phyloP scores from a whole-genome alignment of 306 rosid genomes.

The Dalbergia cochinchinensis region DNA sequence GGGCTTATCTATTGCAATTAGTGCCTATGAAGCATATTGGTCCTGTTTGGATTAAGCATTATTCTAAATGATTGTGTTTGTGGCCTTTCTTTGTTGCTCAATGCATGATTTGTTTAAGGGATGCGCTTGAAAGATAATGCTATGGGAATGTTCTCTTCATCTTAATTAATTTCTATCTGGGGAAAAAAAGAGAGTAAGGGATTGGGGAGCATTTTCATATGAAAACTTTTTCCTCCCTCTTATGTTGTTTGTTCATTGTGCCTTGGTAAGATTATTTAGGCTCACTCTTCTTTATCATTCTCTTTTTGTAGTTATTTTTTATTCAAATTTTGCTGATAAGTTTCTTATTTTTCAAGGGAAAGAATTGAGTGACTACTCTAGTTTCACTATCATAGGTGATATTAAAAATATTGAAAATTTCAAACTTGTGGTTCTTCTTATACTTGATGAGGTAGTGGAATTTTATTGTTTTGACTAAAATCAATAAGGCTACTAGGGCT shows the following conservation, averaged over 20 bases:
- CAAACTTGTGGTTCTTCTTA: neutral
- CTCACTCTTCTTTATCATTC: neutral
- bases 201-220: neutral
- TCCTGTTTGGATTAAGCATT: neutral
- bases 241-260: neutral
- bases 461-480: neutral
- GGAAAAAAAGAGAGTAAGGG: no score
- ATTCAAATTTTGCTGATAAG: neutral
- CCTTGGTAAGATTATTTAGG: neutral
- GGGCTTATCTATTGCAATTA: conserved; percentile 4
- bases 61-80: no score
- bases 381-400: neutral
- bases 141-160: no score
- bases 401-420: neutral
- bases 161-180: no score
- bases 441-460: neutral
- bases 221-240: neutral
- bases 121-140: no score
- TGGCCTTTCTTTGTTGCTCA: no score
- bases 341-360: neutral
- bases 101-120: no score
- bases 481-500: neutral
- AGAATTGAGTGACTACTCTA: neutral
- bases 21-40: neutral
- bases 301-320: neutral